Evolutionary conservation across 1,284 basidiomycete species (phyloP).

Genomic region (Rhodotorula sp.): DNA sequence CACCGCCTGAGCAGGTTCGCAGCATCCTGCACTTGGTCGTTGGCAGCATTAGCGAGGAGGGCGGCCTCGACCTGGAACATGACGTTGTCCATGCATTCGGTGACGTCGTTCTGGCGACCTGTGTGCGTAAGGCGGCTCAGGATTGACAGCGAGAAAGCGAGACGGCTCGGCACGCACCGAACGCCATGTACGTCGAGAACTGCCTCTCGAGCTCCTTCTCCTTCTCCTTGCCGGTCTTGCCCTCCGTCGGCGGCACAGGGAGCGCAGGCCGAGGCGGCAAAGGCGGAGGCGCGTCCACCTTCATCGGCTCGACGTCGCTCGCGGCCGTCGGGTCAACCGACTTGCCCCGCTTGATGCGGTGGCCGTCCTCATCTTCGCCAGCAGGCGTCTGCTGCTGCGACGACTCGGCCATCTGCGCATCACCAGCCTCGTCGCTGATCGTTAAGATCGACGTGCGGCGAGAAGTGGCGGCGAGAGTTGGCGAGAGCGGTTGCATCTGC

Average conservation of each 20-base stretch:
- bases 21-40: not conserved
- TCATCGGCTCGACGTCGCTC: not conserved
- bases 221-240: conserved; percentile 3
- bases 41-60: conserved; percentile 57
- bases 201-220: conserved; percentile 26
- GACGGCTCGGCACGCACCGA: no score
- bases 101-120: conserved; percentile 80
- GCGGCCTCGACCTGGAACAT: conserved; percentile 98
- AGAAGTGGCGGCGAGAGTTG: not conserved
- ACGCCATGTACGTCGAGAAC: conserved; percentile 65
- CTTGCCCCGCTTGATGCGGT: conserved; percentile 18
- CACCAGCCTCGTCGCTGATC: not conserved
- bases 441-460: not conserved
- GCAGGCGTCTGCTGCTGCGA: not conserved
- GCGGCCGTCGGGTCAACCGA: not conserved
- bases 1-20: conserved; percentile 24
- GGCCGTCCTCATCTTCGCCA: not conserved
- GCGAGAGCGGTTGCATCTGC: not conserved
- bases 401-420: conserved; percentile 5
- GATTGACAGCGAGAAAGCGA: no score
- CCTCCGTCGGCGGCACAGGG: conserved; percentile 30
- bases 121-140: no score
- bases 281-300: conserved; percentile 53
- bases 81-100: conserved; percentile 98
- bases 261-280: conserved; percentile 59